These are phyloP conservation scores for Cubamyces sp. DNA, from an alignment of 768 basidiomycete genomes.

Conservation along the genomic window DNA sequence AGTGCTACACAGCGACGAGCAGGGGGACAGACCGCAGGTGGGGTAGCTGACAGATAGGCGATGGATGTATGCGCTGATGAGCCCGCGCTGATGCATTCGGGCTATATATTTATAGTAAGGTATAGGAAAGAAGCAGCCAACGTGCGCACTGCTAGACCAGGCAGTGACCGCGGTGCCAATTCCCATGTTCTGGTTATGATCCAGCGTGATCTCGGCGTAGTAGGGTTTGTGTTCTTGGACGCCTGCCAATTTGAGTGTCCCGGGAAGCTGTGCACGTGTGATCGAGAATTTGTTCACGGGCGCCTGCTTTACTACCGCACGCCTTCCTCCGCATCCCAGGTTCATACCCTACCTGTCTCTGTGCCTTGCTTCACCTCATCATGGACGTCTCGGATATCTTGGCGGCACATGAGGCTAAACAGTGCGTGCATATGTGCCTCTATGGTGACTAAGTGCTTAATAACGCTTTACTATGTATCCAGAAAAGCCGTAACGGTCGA, in stretches of 20 bases:
- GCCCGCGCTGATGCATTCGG: too few species aligned
- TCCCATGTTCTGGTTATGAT: too few species aligned
- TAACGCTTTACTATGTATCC: conserved; percentile 1
- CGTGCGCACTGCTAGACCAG: too few species aligned
- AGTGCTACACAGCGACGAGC: too few species aligned
- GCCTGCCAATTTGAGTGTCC: neutral
- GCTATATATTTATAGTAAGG: too few species aligned
- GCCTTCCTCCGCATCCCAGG: neutral
- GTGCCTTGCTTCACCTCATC: neutral
- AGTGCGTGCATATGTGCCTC: conserved; percentile 47
- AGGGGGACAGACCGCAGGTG: too few species aligned
- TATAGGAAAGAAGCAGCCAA: too few species aligned
- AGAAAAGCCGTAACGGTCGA: conserved; percentile 74
- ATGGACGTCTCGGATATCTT: conserved; percentile 89
- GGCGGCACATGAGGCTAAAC: conserved; percentile 71
- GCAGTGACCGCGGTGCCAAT: too few species aligned
- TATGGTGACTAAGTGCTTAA: neutral
- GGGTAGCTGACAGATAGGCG: too few species aligned
- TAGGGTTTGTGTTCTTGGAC: neutral
- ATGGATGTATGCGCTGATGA: too few species aligned
- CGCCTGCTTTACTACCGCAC: neutral
- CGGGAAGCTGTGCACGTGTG: neutral
- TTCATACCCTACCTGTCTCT: neutral
- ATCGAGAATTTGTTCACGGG: conserved; percentile 18
- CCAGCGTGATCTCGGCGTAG: neutral